Conservation (phyloP, 2,329 filamentous ascomycete genomes). For the Botrytis cinerea region DNA sequence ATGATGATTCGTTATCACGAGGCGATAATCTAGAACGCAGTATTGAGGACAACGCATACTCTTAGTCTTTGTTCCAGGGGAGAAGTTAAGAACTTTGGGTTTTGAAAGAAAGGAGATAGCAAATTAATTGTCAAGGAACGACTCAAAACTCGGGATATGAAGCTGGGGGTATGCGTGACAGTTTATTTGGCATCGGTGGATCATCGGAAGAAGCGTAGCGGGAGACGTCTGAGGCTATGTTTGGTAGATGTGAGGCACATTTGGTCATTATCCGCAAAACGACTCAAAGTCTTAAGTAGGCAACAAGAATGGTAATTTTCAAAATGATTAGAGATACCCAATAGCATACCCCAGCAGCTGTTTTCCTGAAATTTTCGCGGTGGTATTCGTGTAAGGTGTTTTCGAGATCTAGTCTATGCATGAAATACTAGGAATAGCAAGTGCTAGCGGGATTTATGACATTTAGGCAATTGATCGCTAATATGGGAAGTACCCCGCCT, state of each 20-base stretch:
- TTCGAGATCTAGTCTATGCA: neutral
- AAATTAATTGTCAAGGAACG: neutral
- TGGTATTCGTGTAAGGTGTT: neutral
- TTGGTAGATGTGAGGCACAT: neutral
- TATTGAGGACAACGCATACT: neutral
- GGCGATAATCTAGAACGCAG: neutral
- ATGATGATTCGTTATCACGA: neutral
- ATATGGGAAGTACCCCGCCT: neutral
- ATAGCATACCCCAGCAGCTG: slow-evolving; percentile 2
- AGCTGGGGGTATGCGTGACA: neutral
- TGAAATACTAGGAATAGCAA: neutral
- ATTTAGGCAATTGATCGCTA: slow-evolving; percentile 10
- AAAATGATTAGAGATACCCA: neutral
- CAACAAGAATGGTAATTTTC: neutral
- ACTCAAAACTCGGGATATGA: neutral
- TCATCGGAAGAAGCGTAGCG: neutral
- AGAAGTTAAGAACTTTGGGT: neutral
- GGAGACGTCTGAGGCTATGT: neutral
- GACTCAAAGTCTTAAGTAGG: neutral
- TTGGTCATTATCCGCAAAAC: neutral
- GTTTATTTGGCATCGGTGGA: neutral
- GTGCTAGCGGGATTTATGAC: neutral
- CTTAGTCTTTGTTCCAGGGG: neutral
- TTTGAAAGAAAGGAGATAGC: neutral
- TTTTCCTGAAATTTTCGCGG: neutral